Evolutionary conservation across 345 rosid species (phyloP).

Genomic region (Lagerstroemia speciosa): DNA sequence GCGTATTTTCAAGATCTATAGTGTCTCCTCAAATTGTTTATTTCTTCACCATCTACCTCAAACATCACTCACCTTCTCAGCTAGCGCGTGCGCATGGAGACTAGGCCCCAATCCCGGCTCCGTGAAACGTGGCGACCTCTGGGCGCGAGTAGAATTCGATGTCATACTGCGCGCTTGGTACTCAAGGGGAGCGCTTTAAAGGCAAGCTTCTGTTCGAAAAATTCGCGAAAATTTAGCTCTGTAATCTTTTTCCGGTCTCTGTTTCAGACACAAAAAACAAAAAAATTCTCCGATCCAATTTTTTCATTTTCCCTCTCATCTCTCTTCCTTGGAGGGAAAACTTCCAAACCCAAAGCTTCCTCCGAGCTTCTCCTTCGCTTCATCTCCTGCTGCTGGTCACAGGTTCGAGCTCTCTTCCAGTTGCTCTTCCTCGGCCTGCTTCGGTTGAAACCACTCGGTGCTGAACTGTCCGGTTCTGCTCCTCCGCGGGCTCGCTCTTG

Average conservation of each 20-base stretch:
- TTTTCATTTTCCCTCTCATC: conserved; percentile 11
- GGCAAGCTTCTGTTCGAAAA: not conserved
- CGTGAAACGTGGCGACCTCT: too few relatives aligned
- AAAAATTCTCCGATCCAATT: not conserved
- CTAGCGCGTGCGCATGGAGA: too few relatives aligned
- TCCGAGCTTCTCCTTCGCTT: not conserved
- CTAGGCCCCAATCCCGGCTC: too few relatives aligned
- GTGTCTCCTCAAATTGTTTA: too few relatives aligned
- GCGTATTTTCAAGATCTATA: too few relatives aligned
- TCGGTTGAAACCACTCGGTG: not conserved
- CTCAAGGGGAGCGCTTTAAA: not conserved
- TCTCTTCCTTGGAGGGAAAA: conserved; percentile 15
- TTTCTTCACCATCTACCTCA: too few relatives aligned
- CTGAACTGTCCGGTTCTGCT: not conserved
- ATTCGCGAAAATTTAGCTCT: too few relatives aligned
- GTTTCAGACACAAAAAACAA: not conserved
- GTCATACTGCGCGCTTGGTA: too few relatives aligned
- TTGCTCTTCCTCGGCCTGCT: not conserved
- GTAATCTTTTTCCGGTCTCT: not conserved
- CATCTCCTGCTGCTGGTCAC: not conserved
- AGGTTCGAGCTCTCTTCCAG: not conserved
- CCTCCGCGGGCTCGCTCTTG: not conserved
- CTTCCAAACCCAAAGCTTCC: not conserved
- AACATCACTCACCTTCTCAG: too few relatives aligned
- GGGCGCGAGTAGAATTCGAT: too few relatives aligned